Base-by-base conservation (phyloP, 331 rosid species). In the Erythrophleum ivorense region DNA sequence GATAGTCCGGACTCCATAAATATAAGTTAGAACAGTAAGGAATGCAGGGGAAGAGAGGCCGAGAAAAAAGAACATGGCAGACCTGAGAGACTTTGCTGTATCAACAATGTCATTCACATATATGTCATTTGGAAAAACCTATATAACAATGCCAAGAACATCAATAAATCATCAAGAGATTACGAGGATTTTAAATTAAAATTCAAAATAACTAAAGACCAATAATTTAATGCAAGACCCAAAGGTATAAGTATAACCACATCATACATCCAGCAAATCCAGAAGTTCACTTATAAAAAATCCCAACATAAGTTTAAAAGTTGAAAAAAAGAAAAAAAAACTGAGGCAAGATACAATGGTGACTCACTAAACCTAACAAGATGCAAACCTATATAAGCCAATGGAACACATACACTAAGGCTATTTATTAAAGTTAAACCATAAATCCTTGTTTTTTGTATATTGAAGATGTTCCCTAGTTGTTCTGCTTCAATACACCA, bases 71-170 rank as follows among this genome's bases (percentile, higher is more conserved):
- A 67, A 84, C 34, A 73, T 21, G 8, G 53, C 91, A 81, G 76
- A 95, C 99, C 98, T 85, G 88, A 85, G 53, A 68, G 89, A 78
- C 83, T 87, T 91, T 45, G 97, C 91, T 78, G 90, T 78, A 78
- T 87, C 91, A 79, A 90, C 78, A 86, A 95, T 86, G 85, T 90
- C 94, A 45, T 72, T 85, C 82, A 95, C 70, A 75, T 71, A 76
- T 54, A 95, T 86, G 80, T 91, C 93, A 83, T 85, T 94, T 41
- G 99, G 98, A 85, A 90, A 89, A 78, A 93, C 90, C 99, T 95
- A 85, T 65, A 85, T 19, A 83, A 59, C 36, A 81, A 73, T 43
- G 73, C 15, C 58, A 84, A 81, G 65, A 80, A 33, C 72, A 84
- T 63, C 41, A 85, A 70, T 31, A 38, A 86, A 34, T 34, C 49